Evolutionary conservation across 768 basidiomycete genomes (phyloP), one percentile per base, ranked within the genome.

Genomic region (Hortiboletus flavorubellus): DNA sequence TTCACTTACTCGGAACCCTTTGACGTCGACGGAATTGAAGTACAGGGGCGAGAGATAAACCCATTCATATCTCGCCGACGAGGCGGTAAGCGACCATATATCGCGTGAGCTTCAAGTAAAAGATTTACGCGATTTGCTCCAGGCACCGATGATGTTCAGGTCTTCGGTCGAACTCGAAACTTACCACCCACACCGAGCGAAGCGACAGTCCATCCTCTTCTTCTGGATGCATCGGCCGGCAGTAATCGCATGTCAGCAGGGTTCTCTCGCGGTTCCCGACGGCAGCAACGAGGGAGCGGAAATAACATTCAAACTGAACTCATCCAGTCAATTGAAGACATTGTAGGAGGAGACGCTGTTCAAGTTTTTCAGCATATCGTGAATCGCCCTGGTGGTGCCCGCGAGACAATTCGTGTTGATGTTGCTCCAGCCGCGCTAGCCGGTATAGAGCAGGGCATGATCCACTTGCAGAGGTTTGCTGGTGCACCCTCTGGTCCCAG

Each of bases 291-390:
- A 53, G 76, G 82, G 46, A 72, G 80, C 43, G 75, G 78, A 15
- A 64, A 62, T 48, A 78, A 73, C 45, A 74, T 74, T 45, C 78
- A 76, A 51, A 77, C 73, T 18, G 86, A 89, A 44, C 75, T 93
- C 41, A 72, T 91, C 23, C 84, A 87, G 56, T 88, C 85, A 15
- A 83, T 97, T 41, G 87, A 93, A 56, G 84, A 87, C 55, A 82
- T 93, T 51, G 83, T 95, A 51, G 90, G 91, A 0, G 84, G 84
- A 10, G 88, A 89, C 26, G 89, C 89, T 8, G 78, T 87, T 16
- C 92, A 94, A 63, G 76, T 94, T 29, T 81, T 97, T 62, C 89
- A 94, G 51, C 88, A 93, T 45, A 79, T 96, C 44, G 81, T 95
- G 61, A 77, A 81, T 46, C 83, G 83, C 46, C 76, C 82, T 29